Percentiles rank a stretch among this genome's conserved stretches.
Conservation (phyloP, 139 green algal genomes). For the Coelastrella sp. region DNA sequence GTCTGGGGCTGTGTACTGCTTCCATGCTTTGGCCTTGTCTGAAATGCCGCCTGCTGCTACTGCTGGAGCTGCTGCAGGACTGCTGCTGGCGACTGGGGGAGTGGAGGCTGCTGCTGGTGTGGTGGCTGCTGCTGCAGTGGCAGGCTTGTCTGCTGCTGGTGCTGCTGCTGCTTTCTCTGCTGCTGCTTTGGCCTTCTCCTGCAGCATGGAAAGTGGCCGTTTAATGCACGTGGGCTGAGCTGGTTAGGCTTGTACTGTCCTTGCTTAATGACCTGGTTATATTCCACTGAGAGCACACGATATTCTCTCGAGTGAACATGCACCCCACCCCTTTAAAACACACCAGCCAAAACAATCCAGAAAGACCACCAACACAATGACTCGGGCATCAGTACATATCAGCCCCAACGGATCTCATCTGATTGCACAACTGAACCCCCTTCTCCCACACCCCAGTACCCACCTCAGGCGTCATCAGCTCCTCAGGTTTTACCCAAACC, state of each 20-base stretch:
- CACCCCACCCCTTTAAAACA: too few relatives aligned
- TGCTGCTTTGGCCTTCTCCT: slow-evolving; percentile 32
- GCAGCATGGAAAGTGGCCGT: not conserved
- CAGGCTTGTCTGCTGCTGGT: not conserved
- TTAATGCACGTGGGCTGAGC: too few relatives aligned
- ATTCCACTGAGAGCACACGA: too few relatives aligned
- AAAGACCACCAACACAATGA: too few relatives aligned
- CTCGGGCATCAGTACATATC: too few relatives aligned
- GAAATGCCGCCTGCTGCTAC: not conserved
- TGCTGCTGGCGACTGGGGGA: not conserved
- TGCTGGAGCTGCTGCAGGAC: slow-evolving; percentile 21
- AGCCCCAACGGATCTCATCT: too few relatives aligned
- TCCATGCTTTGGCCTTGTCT: slow-evolving; percentile 72
- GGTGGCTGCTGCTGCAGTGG: not conserved
- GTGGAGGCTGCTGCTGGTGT: slow-evolving; percentile 15
- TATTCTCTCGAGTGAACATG: too few relatives aligned
- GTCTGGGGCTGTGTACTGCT: slow-evolving; percentile 91
- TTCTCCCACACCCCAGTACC: not conserved
- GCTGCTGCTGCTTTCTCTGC: slow-evolving; percentile 37
- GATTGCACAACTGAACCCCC: too few relatives aligned
- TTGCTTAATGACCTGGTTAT: too few relatives aligned
- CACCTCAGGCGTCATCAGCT: slow-evolving; percentile 77
- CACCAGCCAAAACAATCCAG: too few relatives aligned
- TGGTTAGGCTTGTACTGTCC: too few relatives aligned
- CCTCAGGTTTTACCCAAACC: slow-evolving; percentile 91